Evolutionary conservation across 768 basidiomycete species (phyloP).

Genomic region (Sporobolomyces pararoseus): DNA sequence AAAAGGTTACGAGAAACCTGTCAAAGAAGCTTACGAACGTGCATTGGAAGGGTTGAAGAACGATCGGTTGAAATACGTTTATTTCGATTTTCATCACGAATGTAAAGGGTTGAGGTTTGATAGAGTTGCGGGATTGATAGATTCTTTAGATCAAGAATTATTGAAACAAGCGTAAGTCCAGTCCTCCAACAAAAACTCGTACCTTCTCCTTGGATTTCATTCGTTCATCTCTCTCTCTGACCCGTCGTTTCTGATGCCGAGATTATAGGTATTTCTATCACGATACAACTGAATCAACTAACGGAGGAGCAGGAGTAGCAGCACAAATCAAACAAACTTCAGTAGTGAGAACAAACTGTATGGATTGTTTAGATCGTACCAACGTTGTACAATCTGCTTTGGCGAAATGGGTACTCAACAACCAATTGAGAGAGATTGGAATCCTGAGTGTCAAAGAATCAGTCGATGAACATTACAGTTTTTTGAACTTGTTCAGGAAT

Average conservation of each 20-base stretch:
- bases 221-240: not conserved
- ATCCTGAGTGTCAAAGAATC: conserved; percentile 66
- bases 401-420: conserved; percentile 75
- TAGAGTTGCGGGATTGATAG: conserved; percentile 75
- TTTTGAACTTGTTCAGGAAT: conserved; percentile 80
- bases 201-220: too few relatives aligned
- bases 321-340: conserved; percentile 67
- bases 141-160: conserved; percentile 68
- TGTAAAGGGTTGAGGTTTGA: conserved; percentile 95
- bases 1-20: conserved; percentile 82
- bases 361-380: conserved; percentile 90
- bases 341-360: conserved; percentile 87
- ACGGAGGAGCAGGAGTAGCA: too few relatives aligned
- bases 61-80: conserved; percentile 73
- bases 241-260: not conserved
- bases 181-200: too few relatives aligned
- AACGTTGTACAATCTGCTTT: conserved; percentile 92
- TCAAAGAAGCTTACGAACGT: conserved; percentile 92
- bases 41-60: conserved; percentile 63
- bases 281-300: conserved; percentile 51
- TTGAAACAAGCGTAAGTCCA: conserved; percentile 61
- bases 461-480: conserved; percentile 75
- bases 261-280: conserved; percentile 70
- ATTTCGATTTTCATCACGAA: conserved; percentile 97
- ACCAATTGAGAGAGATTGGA: conserved; percentile 69